Evolutionary conservation across 2,329 filamentous ascomycete species (phyloP), one percentile per base, ranked within the genome.

Genomic region (Coleophoma crateriformis): DNA sequence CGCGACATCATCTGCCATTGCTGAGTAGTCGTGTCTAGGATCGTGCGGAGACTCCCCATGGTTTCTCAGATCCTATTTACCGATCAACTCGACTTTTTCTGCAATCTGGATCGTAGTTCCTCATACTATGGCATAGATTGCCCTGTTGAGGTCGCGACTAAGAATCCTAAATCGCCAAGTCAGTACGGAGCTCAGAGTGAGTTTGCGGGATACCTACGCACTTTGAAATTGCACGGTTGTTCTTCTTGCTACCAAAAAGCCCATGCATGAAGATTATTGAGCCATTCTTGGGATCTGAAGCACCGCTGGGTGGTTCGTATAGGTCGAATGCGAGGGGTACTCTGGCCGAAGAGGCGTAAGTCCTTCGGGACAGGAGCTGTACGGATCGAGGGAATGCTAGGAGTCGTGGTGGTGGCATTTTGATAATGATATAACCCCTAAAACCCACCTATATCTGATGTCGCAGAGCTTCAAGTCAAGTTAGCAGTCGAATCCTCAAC

Each of bases 141-240:
- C 82, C 50, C 90, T 80, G 50, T 84, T 83, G 53, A 96, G 72
- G 63, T 95, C 88, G 62, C 88, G 83, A 38, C 90, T 88, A 46
- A 97, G 73, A 35, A 81, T 84, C 72, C 90, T 95, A 58, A 37
- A 39, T 11, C 17, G n/a, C 27, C 19, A 7, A 45, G 33, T 61
- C 34, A 62, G 54, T 45, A 14, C 19, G 12, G 39, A n/a, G 10
- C 33, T 38, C 13, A 45, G 20, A 20, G 47, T 38, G 41, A 13
- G 38, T n/a, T 38, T 27, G 33, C 7, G 35, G 37, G 54, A 44
- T 7, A 15, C 40, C 44, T 41, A 53, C 62, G 63, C 75, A 96
- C 92, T 90, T 95, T 85, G 90, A 95, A 55, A 97, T 94, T 62
- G 80, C 88, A 67, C 91, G 78, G 66, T 96, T 96, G 67, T 97